A percentile compares a stretch with the other conserved stretches of the same genome.
Conservation (phyloP, 352 stramenopile species). For the Globisporangium cylindrosporum region DNA sequence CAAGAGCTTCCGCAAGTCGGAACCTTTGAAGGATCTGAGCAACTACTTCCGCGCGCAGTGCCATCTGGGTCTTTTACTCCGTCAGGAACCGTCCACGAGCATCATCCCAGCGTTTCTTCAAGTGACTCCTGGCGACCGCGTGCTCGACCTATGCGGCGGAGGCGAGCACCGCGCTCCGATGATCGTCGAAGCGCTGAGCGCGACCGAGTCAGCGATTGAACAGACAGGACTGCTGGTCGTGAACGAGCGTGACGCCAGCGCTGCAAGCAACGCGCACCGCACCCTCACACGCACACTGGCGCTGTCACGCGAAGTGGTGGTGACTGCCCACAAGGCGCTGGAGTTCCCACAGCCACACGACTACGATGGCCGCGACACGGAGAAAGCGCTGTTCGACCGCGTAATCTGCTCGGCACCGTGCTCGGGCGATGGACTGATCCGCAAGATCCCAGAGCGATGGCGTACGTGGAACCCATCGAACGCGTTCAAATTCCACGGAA, state of each 20-base stretch:
- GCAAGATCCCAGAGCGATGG: conserved; percentile 80
- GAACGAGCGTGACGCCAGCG: conserved; percentile 65
- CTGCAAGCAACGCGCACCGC: conserved; percentile 45
- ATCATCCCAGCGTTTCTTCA: conserved; percentile 94
- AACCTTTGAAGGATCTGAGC: conserved; percentile 87
- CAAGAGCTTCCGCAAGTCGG: conserved; percentile 86
- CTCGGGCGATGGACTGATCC: conserved; percentile 75
- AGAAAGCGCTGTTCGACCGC: conserved; percentile 58
- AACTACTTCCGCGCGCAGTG: conserved; percentile 91
- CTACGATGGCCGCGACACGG: conserved; percentile 8
- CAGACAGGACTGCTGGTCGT: conserved; percentile 47
- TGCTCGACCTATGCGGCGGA: conserved; percentile 69
- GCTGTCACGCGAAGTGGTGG: conserved; percentile 42
- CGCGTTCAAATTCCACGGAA: conserved; percentile 50
- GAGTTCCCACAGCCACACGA: conserved; percentile 53
- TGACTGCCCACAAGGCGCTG: conserved; percentile 71
- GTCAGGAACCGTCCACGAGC: conserved; percentile 95
- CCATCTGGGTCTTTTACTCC: conserved; percentile 86
- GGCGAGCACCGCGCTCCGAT: conserved; percentile 66
- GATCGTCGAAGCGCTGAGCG: conserved; percentile 33
- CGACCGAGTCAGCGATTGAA: conserved; percentile 7
- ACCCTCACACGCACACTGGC: conserved; percentile 57
- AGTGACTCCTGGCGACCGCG: conserved; percentile 73
- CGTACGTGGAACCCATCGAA: conserved; percentile 63
- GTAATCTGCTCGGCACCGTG: conserved; percentile 75